These are phyloP conservation scores for Lecanicillium sp. DNA, from an alignment of 2,329 filamentous ascomycete genomes.

Conservation along the genomic window DNA sequence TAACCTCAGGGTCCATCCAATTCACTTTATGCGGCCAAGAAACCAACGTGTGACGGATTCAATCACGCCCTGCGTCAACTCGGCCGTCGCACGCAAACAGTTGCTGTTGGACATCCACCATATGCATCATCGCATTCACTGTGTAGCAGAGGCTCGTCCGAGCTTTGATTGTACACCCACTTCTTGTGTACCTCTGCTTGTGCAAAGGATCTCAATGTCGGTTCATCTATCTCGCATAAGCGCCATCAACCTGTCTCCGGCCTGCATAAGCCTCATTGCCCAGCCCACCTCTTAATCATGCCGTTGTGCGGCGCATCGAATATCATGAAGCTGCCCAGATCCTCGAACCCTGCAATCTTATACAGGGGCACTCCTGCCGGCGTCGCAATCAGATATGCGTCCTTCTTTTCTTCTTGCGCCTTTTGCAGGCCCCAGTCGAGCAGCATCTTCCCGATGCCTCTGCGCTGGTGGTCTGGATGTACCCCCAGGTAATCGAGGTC, in stretches of 20 bases:
- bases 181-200: too few species aligned
- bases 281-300: slow-evolving; percentile 6
- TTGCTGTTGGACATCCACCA: too few species aligned
- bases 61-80: too few species aligned
- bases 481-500: slow-evolving; percentile 18
- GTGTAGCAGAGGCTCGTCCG: too few species aligned
- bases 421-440: slow-evolving; percentile 16
- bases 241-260: background rate
- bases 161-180: too few species aligned
- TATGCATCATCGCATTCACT: too few species aligned
- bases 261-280: too few species aligned
- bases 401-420: slow-evolving; percentile 12
- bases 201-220: too few species aligned
- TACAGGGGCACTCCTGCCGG: slow-evolving; percentile 10
- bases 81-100: too few species aligned
- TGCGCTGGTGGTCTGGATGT: slow-evolving; percentile 17
- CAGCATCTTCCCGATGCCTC: slow-evolving; percentile 17
- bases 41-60: too few species aligned
- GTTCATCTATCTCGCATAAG: background rate
- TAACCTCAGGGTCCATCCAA: too few species aligned
- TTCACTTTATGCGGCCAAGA: too few species aligned
- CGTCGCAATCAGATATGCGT: slow-evolving; percentile 11
- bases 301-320: slow-evolving; percentile 6
- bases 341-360: slow-evolving; percentile 5
- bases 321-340: background rate